Conservation (phyloP, 1,284 basidiomycete species). For the Rhodotorula mucilaginosa region DNA sequence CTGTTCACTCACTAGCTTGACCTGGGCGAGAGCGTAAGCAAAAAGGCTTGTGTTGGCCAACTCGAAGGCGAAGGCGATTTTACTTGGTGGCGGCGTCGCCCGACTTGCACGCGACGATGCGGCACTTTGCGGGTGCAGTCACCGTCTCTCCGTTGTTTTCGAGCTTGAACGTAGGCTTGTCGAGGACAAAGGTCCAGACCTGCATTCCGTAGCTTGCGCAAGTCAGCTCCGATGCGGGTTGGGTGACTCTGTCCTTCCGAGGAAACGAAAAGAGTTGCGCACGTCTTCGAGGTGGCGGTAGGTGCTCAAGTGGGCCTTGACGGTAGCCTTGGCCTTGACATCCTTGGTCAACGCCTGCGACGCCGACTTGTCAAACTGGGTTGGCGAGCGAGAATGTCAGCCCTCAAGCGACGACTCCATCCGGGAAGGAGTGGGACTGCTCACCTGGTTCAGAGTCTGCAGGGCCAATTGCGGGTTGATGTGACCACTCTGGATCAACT, state of each 20-base stretch:
- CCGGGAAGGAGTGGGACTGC: slow-evolving; percentile 36
- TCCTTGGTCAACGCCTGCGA: slow-evolving; percentile 85
- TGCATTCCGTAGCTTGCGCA: background rate
- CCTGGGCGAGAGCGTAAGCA: background rate
- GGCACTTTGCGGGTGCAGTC: slow-evolving; percentile 64
- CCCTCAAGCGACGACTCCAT: background rate
- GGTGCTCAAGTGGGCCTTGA: slow-evolving; percentile 86
- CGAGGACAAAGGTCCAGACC: slow-evolving; percentile 95
- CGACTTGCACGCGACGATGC: slow-evolving; percentile 94
- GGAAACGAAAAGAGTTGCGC: background rate
- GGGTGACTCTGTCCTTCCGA: background rate
- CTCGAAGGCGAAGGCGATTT: background rate
- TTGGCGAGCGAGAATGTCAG: background rate
- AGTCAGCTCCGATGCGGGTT: background rate
- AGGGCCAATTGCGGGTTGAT: slow-evolving; percentile 97
- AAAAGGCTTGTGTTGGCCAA: background rate
- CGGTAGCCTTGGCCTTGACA: slow-evolving; percentile 85
- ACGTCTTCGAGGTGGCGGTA: slow-evolving; percentile 89
- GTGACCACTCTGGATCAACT: slow-evolving; percentile 93
- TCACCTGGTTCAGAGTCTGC: slow-evolving; percentile 91
- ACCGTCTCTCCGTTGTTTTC: slow-evolving; percentile 62
- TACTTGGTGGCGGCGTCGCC: slow-evolving; percentile 50
- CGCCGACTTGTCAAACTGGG: slow-evolving; percentile 88
- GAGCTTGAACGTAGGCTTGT: slow-evolving; percentile 89
- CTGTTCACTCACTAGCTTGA: background rate